Evolutionary conservation across 257 asterid genomes (phyloP).

Genomic region (Cynanchum wilfordii): DNA sequence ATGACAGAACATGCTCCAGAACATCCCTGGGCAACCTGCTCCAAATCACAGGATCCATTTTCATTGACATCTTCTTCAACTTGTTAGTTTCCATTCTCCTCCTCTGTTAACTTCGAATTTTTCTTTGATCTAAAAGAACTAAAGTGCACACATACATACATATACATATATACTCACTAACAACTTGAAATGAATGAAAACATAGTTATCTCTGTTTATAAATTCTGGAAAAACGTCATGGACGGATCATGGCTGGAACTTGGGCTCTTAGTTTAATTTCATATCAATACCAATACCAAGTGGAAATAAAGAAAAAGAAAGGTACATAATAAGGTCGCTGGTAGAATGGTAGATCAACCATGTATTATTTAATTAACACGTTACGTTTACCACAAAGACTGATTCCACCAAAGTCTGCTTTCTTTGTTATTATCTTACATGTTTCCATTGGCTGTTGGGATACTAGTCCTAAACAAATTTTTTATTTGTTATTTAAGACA

Average conservation of each 20-base stretch:
- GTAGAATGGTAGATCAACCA: background rate
- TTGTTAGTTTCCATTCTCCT: background rate
- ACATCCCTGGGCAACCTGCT: constrained; percentile 52
- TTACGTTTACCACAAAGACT: background rate
- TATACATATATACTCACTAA: no score
- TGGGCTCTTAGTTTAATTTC: background rate
- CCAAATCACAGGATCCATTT: constrained; percentile 64
- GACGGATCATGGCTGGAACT: background rate
- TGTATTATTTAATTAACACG: background rate
- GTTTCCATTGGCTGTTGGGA: no score
- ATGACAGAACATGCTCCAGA: constrained; percentile 50
- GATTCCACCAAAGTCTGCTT: no score
- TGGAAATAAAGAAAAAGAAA: background rate
- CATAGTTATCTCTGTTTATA: background rate
- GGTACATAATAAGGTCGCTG: no score
- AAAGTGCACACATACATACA: background rate
- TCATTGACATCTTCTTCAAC: background rate
- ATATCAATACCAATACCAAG: no score
- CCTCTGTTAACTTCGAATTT: background rate
- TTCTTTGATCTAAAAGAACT: background rate
- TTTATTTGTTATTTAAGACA: no score
- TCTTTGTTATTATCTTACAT: no score
- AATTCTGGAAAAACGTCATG: background rate
- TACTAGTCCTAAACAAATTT: no score
- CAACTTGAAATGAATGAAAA: no score